Conservation (phyloP, 2,329 filamentous ascomycete genomes). For the Niveomyces coronatus region DNA sequence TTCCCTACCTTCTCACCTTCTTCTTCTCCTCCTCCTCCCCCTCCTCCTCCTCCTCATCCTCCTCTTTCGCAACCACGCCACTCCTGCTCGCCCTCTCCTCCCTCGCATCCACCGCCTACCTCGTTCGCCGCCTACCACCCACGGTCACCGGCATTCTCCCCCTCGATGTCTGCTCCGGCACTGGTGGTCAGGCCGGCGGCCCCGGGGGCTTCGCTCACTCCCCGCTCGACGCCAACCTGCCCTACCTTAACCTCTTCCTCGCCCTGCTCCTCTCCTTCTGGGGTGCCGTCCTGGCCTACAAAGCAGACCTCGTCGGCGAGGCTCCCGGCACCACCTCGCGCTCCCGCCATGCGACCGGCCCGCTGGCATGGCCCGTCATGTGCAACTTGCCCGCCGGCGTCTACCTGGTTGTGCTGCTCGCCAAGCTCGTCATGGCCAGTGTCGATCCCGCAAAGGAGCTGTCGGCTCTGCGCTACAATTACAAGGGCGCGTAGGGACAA, state of each 20-base stretch:
- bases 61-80: conserved; percentile 28
- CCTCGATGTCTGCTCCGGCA: conserved; percentile 35
- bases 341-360: conserved; percentile 13
- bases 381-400: conserved; percentile 46
- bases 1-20: conserved; percentile 37
- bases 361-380: conserved; percentile 31
- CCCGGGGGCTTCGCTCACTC: too few species aligned
- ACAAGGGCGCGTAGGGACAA: conserved; percentile 49
- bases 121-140: conserved; percentile 46
- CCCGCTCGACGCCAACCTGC: conserved; percentile 48
- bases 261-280: conserved; percentile 39
- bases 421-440: conserved; percentile 55
- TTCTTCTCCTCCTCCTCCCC: conserved; percentile 13
- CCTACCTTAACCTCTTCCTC: conserved; percentile 50
- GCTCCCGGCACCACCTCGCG: too few species aligned
- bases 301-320: conserved; percentile 12
- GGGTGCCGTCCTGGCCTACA: conserved; percentile 27
- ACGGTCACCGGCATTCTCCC: conserved; percentile 40
- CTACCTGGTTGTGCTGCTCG: conserved; percentile 48
- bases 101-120: conserved; percentile 51
- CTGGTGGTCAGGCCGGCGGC: conserved; percentile 12
- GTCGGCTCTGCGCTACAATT: conserved; percentile 50
- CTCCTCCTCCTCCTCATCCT: conserved; percentile 45
- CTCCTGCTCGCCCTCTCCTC: conserved; percentile 52
- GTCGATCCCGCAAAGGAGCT: conserved; percentile 60